Conservation (phyloP, 495 filamentous ascomycete genomes). For the Penicillium soppii region DNA sequence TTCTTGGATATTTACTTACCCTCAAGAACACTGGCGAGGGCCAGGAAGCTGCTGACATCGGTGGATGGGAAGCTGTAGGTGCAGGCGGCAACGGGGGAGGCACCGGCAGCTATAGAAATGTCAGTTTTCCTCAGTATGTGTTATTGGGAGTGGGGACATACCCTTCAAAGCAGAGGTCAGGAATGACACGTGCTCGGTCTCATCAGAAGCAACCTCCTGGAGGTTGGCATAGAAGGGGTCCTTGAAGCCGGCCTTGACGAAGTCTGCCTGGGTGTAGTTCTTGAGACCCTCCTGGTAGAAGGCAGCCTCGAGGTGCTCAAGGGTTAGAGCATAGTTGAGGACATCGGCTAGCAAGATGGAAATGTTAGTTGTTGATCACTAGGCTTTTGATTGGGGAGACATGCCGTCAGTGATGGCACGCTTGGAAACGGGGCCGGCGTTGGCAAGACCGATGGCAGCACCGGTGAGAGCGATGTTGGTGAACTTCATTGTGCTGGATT, state of each 20-base stretch:
- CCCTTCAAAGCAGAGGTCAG: slow-evolving; percentile 50
- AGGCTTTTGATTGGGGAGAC: neutral
- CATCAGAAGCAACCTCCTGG: slow-evolving; percentile 50
- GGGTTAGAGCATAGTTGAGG: slow-evolving; percentile 32
- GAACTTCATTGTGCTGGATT: slow-evolving; percentile 13
- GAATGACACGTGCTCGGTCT: slow-evolving; percentile 58
- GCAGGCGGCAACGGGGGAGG: slow-evolving; percentile 50
- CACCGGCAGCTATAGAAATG: slow-evolving; percentile 36
- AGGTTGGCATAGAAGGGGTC: slow-evolving; percentile 53
- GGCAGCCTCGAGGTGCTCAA: slow-evolving; percentile 43
- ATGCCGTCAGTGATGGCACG: slow-evolving; percentile 17
- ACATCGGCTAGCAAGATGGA: slow-evolving; percentile 25
- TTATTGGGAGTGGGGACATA: slow-evolving; percentile 5
- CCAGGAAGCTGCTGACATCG: slow-evolving; percentile 46
- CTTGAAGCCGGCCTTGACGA: slow-evolving; percentile 50
- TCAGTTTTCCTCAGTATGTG: neutral
- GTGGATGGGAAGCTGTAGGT: slow-evolving; percentile 58
- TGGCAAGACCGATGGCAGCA: slow-evolving; percentile 9
- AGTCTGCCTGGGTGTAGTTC: slow-evolving; percentile 53
- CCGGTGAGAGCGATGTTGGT: slow-evolving; percentile 4
- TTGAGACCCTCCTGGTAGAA: slow-evolving; percentile 57
- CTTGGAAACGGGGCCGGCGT: slow-evolving; percentile 14
- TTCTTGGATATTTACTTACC: slow-evolving; percentile 1
- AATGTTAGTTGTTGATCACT: neutral
- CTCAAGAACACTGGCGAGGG: slow-evolving; percentile 54